Base-by-base conservation (phyloP, 768 basidiomycete species). In the Podaxis sp. region DNA sequence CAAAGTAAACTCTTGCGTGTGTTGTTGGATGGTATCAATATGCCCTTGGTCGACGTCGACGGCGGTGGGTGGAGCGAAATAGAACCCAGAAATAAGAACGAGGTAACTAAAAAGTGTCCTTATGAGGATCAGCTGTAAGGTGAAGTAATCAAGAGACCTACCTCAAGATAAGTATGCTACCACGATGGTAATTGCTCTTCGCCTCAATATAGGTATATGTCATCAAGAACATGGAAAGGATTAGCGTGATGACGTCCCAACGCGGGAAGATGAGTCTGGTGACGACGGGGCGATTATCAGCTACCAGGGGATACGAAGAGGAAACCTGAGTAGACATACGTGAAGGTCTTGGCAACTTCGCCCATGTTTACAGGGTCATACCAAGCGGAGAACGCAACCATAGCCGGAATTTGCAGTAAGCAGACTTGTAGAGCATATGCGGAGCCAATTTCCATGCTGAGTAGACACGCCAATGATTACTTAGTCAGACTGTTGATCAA, bases 181-280 rank as follows among this genome's bases (percentile, higher is more conserved):
- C 97, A 67, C 97, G 87, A 72, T 98, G 95, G 73, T 99, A 99
- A 76, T 99, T 99, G 68, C 91, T 92, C 79, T 90, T 95, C n/a
- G 95, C 95, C 76, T 99, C 97, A 69, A 99, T 97, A 73, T 97
- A 99, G 3, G 95, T 96, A 74, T 99, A 99, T 0, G 97, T 99
- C 83, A 99, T 86, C 66, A 99, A 76, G 83, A 99, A 99, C 78
- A 99, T 95, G 0, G 95, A 93, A 50, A 99, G 83, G 67, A 99
- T 91, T 71, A 99, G 89, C 28, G 88, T 90, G 68, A 99, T 87
- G 54, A 95, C 94, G 72, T 99, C 97, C 96, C 96, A 99, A 67
- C 95, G 87, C 0, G 97, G 97, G 84, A 99, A 97, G 63, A 99
- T 95, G 59, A 99, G 85, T 22, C 95, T 99, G 24, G 52, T 46